Percentiles rank a stretch among this genome's conserved stretches.
These are phyloP conservation scores for Colletotrichum costaricense DNA, from an alignment of 2,329 filamentous ascomycete genomes.

Conservation along the genomic window DNA sequence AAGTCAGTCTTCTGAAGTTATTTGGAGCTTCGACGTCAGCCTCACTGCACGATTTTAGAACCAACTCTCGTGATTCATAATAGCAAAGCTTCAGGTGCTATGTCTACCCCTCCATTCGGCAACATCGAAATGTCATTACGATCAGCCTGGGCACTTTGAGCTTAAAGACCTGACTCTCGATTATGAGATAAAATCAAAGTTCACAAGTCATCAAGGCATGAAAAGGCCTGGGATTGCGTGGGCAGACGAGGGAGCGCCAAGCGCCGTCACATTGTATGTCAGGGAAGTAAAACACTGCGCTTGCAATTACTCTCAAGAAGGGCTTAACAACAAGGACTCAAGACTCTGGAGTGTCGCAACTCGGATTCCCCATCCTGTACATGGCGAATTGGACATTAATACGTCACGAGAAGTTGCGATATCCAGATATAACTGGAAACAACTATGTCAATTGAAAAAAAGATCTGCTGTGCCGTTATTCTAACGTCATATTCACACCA, in stretches of 20 bases:
- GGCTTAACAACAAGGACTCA: background rate
- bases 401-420: background rate
- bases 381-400: background rate
- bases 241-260: background rate
- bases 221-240: background rate
- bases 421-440: background rate
- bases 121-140: background rate
- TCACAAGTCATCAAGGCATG: background rate
- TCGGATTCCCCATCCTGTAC: background rate
- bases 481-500: slow-evolving; percentile 15
- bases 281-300: background rate
- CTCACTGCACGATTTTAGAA: background rate
- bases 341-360: background rate
- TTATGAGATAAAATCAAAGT: background rate
- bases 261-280: background rate
- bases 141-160: background rate
- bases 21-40: background rate
- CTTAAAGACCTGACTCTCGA: background rate
- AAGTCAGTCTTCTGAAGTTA: background rate
- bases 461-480: background rate
- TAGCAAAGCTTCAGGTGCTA: background rate
- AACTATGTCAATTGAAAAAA: slow-evolving; percentile 3
- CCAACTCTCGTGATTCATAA: background rate
- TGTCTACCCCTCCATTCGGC: background rate
- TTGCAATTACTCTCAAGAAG: background rate